Evolutionary conservation across 768 basidiomycete species (phyloP), one percentile per base, ranked within the genome.

Genomic region (Harrya chromipes): DNA sequence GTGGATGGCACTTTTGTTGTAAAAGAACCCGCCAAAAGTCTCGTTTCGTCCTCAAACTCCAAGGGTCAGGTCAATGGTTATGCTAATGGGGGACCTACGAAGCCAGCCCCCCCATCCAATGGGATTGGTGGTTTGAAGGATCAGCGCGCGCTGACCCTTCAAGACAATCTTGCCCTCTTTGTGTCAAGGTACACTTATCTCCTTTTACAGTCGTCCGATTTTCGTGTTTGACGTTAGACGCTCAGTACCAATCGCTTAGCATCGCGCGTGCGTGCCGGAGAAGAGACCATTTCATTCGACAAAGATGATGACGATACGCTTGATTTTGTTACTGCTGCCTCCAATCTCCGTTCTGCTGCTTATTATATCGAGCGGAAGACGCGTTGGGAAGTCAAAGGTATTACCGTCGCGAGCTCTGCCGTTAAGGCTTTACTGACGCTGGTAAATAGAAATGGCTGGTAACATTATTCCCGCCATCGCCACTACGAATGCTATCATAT

Each of bases 391-490:
- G 85, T 99, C 43, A 99, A 99, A 81, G 93, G 94, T 90, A 45
- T 37, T 68, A 40, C 31, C 36, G 33, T 13, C 17, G 17, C 1
- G 3, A 34, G 9, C 2, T 3, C 4, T 24, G 17, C 34, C 26
- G n/a, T 24, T 13, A 3, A 24, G 14, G 4, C 35, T 5, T n/a
- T 16, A 16, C 42, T 47, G 31, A 52, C 6, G 14, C 16, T 3
- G 16, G 16, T 16, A 2, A 20, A 19, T 66, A 95, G 94, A 97
- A 70, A 98, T 97, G 91, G 97, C 97, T 0, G 97, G 97, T 10
- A 99, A 99, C 69, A 98, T 99, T 61, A 99, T 98, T 55, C 97
- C 97, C 6, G 97, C 97, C 1, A 98, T 99, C 60, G 97, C 97
- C 5, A 99, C 97, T 4, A 99, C 97, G 20, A 99, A 99, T 66